phyloP scores from a whole-genome alignment of 1,284 basidiomycete species.

The Leccinum insigne region DNA sequence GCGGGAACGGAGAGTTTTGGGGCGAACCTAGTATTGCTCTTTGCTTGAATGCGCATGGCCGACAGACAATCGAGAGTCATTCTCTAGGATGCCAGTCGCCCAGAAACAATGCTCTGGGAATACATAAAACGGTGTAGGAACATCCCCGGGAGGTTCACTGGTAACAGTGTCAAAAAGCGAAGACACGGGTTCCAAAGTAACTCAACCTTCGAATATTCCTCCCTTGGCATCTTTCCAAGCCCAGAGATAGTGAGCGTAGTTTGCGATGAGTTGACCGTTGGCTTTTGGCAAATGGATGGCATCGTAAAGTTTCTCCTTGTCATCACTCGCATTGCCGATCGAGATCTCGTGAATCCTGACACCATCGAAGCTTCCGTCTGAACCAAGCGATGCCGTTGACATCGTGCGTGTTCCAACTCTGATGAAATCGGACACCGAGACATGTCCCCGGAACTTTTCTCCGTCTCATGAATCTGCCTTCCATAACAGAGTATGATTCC shows the following conservation, averaged over 20 bases:
- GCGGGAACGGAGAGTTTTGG: not conserved
- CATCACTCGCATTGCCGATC: not conserved
- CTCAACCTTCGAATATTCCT: conserved; percentile 51
- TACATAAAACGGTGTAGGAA: conserved; percentile 34
- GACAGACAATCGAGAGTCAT: conserved; percentile 47
- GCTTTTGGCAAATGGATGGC: conserved; percentile 29
- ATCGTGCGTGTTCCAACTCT: conserved; percentile 6
- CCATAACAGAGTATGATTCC: conserved; percentile 60
- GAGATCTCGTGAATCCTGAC: conserved; percentile 20
- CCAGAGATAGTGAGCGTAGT: conserved; percentile 25
- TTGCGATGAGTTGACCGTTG: conserved; percentile 46
- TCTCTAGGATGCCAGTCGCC: conserved; percentile 33
- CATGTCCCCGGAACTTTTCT: conserved; percentile 38
- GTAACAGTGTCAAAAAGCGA: conserved; percentile 8
- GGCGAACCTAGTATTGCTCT: conserved; percentile 59
- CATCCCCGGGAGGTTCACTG: conserved; percentile 23
- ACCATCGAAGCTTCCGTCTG: conserved; percentile 18
- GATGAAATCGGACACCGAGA: conserved; percentile 30
- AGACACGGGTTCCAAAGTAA: not conserved
- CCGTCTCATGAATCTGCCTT: conserved; percentile 34
- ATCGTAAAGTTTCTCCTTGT: conserved; percentile 7
- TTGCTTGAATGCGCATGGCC: conserved; percentile 70
- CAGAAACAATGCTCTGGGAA: conserved; percentile 65
- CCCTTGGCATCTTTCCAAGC: conserved; percentile 55
- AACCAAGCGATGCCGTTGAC: conserved; percentile 22